A percentile compares a stretch with the other conserved stretches of the same genome.
phyloP scores from a whole-genome alignment of 2,329 filamentous ascomycete genomes.

The Xylogone sp. region DNA sequence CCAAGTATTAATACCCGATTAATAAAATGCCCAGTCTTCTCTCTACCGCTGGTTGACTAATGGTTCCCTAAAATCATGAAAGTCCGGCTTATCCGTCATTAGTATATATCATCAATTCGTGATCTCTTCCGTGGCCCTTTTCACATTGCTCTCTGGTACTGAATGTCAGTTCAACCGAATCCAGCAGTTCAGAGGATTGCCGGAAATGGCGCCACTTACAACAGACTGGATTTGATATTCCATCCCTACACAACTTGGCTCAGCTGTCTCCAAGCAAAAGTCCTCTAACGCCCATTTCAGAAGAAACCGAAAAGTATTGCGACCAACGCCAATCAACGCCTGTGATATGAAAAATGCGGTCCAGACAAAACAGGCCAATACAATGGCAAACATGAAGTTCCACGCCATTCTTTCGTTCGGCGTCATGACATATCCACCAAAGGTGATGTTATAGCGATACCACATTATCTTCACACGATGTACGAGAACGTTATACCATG shows the following conservation, averaged over 20 bases:
- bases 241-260: neutral
- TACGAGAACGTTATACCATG: neutral
- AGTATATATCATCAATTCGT: no score
- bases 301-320: neutral
- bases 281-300: neutral
- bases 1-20: no score
- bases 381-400: conserved; percentile 33
- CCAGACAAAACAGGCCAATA: neutral
- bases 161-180: neutral
- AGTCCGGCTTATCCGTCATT: no score
- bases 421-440: conserved; percentile 38
- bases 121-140: no score
- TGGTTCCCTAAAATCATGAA: no score
- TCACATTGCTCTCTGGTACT: neutral
- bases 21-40: no score
- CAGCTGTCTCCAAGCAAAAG: neutral
- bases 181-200: neutral
- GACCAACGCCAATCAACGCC: neutral
- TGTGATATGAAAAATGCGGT: neutral
- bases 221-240: neutral
- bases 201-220: neutral
- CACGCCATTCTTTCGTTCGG: conserved; percentile 37
- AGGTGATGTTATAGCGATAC: conserved; percentile 43
- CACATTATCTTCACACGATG: neutral
- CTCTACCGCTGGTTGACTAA: no score